A percentile compares a stretch with the other conserved stretches of the same genome.
phyloP scores from a whole-genome alignment of 768 basidiomycete species.

The Mycena amicta region DNA sequence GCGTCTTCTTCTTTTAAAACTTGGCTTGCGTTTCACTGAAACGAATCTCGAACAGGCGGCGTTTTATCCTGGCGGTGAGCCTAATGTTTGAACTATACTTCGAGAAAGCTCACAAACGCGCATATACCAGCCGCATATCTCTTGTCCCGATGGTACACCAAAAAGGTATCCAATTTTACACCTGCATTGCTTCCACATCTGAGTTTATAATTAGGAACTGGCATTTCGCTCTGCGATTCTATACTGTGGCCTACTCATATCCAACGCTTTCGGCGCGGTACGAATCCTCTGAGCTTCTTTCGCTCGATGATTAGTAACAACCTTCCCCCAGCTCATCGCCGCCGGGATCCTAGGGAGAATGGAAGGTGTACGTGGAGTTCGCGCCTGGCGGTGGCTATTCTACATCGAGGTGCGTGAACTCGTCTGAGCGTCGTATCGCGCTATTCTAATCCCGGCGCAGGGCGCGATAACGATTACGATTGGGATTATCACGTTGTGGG shows the following conservation, averaged over 20 bases:
- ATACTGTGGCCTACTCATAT: conserved; percentile 61
- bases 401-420: conserved; percentile 55
- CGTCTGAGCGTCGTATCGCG: background rate
- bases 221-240: conserved; percentile 66
- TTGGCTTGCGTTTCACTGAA: background rate
- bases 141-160: conserved; percentile 59
- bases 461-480: conserved; percentile 66
- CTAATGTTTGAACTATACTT: background rate
- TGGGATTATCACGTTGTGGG: conserved; percentile 60
- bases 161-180: too few species aligned
- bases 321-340: conserved; percentile 58
- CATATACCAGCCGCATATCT: conserved; percentile 42
- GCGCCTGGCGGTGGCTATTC: conserved; percentile 79
- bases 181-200: too few species aligned
- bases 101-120: too few species aligned
- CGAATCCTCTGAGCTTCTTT: conserved; percentile 20
- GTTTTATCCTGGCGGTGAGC: conserved; percentile 62
- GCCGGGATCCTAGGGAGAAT: conserved; percentile 72
- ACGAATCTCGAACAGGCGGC: conserved; percentile 49
- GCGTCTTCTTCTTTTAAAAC: background rate
- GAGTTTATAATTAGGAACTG: conserved; percentile 67
- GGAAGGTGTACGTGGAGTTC: conserved; percentile 67
- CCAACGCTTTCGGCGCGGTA: conserved; percentile 70
- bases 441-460: conserved; percentile 30
- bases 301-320: background rate